Evolutionary conservation across 2,329 filamentous ascomycete genomes (phyloP).

Genomic region (Colletotrichum godetiae): DNA sequence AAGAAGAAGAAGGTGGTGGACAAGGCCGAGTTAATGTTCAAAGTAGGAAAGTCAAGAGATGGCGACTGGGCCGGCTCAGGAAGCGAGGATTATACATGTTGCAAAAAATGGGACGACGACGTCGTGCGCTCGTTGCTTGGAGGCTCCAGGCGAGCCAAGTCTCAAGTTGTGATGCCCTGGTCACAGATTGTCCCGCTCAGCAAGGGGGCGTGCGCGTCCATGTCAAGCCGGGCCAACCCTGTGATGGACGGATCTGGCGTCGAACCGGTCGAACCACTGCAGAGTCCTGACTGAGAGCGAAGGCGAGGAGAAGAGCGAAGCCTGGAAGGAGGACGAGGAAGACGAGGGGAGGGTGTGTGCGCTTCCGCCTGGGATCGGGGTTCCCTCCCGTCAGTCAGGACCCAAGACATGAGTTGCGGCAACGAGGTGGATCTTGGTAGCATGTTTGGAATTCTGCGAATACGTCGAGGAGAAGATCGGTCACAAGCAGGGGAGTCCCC

Average conservation of each 20-base stretch:
- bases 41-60: constrained; percentile 25
- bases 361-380: constrained; percentile 3
- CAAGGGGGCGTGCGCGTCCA: constrained; percentile 33
- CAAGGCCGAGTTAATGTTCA: constrained; percentile 26
- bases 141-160: constrained; percentile 31
- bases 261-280: constrained; percentile 29
- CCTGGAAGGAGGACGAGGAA: not conserved
- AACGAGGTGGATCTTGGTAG: constrained; percentile 32
- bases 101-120: constrained; percentile 35
- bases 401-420: constrained; percentile 32
- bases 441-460: constrained; percentile 27
- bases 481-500: constrained; percentile 24
- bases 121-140: constrained; percentile 33
- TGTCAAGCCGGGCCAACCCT: constrained; percentile 24
- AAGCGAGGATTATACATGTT: constrained; percentile 33
- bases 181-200: constrained; percentile 30
- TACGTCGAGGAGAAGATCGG: constrained; percentile 27
- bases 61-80: not conserved
- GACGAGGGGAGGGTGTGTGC: constrained; percentile 6
- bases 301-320: not conserved
- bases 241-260: constrained; percentile 6
- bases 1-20: not conserved
- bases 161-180: constrained; percentile 35
- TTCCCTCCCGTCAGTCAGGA: constrained; percentile 19
- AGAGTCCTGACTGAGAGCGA: constrained; percentile 3